These are phyloP conservation scores for Ogataea thermomethanolica DNA, from an alignment of 805 yeast genomes.

Conservation along the genomic window DNA sequence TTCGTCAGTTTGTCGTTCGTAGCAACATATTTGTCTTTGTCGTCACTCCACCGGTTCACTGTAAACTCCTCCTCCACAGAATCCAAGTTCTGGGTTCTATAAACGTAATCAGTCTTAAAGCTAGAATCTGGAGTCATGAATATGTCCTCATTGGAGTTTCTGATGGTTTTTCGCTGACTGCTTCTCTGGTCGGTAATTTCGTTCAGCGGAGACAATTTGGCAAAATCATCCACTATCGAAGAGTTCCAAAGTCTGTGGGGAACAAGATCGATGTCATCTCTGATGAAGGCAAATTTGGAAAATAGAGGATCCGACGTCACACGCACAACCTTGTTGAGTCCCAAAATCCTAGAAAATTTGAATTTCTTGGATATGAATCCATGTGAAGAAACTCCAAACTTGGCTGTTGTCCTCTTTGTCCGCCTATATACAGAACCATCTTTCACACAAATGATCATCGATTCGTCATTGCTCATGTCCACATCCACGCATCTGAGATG, in stretches of 20 bases:
- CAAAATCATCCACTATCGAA: constrained; percentile 50
- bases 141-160: constrained; percentile 3
- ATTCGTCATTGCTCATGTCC: constrained; percentile 66
- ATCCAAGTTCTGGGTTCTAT: constrained; percentile 4
- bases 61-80: constrained; percentile 6
- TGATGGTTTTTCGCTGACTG: constrained; percentile 7
- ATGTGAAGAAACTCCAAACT: constrained; percentile 26
- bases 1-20: constrained; percentile 8
- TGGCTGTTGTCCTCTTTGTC: constrained; percentile 34
- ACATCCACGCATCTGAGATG: constrained; percentile 62
- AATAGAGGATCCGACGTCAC: constrained; percentile 61
- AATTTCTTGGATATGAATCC: constrained; percentile 28
- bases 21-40: neutral
- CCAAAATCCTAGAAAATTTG: constrained; percentile 54
- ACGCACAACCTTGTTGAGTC: constrained; percentile 52
- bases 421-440: constrained; percentile 64
- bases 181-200: constrained; percentile 22
- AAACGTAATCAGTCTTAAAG: constrained; percentile 15
- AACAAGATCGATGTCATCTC: constrained; percentile 57
- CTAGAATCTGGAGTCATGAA: constrained; percentile 4
- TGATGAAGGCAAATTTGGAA: constrained; percentile 61
- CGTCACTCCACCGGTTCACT: constrained; percentile 1
- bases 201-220: constrained; percentile 47
- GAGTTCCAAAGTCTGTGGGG: constrained; percentile 52
- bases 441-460: constrained; percentile 60